Evolutionary conservation across 306 rosid species (phyloP), one percentile per base, ranked within the genome.

Genomic region (Sphenostylis stenocarpa): DNA sequence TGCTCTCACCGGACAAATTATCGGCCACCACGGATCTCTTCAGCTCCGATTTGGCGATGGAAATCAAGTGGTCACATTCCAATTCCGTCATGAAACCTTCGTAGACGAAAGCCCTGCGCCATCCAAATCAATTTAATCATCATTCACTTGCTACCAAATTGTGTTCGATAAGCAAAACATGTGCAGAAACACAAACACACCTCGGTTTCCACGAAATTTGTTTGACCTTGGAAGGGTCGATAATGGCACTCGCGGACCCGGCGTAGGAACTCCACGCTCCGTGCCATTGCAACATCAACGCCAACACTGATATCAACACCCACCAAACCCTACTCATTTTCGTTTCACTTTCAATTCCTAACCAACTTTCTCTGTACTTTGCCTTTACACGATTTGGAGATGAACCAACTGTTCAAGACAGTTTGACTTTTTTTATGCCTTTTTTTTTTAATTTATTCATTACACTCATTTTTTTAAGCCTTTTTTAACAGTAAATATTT

Each of bases 1-100:
- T 84, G 69, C 96, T 85, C 82, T 86, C 17, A 23, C 98, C 97
- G 0, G 99, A 89, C 73, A 76, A 23, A 60, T 88, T 82, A 83
- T 96, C 97, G 2, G 99, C 96, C 19, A 96, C 98, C 1, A 88
- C 89, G 60, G 99, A 96, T 91, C 99, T 87, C 90, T 91, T 91
- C 34, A 96, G 84, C 89, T 96, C 97, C 47, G 91, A 80, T 82
- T 89, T 92, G 12, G 99, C 97, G 6, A 92, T 69, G 16, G 99
- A 89, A 73, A 92, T 87, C 89, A 96, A 83, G 84, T 96, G 98
- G 39, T 92, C 96, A 81, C 97, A 96, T 80, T 96, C 99, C 45
- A 88, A 81, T 49, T 92, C 94, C 44, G 94, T 87, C 33, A 96
- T 88, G 5, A 96, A 87, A 76, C 96, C 96, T 80, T 88, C 67